phyloP scores from a whole-genome alignment of 2,329 filamentous ascomycete species.

The Cladophialophora immunda region DNA sequence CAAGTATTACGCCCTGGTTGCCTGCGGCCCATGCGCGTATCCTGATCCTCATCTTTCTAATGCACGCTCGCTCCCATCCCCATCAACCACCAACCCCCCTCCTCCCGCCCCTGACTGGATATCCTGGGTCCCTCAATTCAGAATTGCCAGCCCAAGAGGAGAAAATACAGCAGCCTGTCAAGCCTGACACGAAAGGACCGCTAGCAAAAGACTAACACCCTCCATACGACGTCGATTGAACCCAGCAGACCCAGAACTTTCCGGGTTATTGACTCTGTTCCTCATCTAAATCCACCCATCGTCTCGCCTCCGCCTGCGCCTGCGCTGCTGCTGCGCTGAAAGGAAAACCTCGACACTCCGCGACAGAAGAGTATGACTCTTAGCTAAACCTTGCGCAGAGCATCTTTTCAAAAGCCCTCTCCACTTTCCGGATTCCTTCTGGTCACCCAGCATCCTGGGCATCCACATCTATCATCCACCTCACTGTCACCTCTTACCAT shows the following conservation, averaged over 20 bases:
- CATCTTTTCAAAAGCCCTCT: constrained; percentile 24
- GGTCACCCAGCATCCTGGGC: constrained; percentile 15
- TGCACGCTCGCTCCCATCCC: constrained; percentile 7
- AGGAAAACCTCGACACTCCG: constrained; percentile 11
- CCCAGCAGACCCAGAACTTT: constrained; percentile 6
- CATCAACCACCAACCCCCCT: not conserved
- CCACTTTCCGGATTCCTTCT: constrained; percentile 28
- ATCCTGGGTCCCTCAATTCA: constrained; percentile 5
- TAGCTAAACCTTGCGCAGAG: constrained; percentile 31
- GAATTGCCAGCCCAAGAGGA: constrained; percentile 7
- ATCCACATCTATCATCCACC: constrained; percentile 23
- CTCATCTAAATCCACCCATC: constrained; percentile 17
- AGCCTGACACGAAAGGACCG: constrained; percentile 22
- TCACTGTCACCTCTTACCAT: constrained; percentile 20
- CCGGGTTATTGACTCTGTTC: constrained; percentile 5
- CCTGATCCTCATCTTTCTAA: constrained; percentile 12
- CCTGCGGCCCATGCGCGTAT: constrained; percentile 8
- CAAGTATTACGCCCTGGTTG: constrained; percentile 9
- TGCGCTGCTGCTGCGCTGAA: not conserved
- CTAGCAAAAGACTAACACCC: constrained; percentile 12
- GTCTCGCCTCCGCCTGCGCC: constrained; percentile 26
- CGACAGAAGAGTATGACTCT: constrained; percentile 31
- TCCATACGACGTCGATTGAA: constrained; percentile 12
- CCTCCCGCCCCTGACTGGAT: not conserved
- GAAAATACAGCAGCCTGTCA: constrained; percentile 19